Base-by-base conservation (phyloP, 306 rosid genomes). In the Ochetophila trinervis region DNA sequence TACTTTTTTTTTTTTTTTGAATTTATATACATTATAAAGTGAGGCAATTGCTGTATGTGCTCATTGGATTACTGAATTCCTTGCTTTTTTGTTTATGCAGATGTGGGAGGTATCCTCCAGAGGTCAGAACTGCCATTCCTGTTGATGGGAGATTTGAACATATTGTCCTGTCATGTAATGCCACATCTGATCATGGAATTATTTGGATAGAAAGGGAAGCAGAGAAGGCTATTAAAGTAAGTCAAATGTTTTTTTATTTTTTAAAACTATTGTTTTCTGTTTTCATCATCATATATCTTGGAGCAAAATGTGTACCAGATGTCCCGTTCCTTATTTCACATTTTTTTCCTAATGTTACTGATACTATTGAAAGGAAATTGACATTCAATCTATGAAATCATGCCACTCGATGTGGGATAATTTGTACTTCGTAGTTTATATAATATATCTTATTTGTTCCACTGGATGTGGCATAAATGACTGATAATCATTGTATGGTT, bases 131-230 rank as follows among this genome's bases (percentile, higher is more conserved):
- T 17, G 98, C 96, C 53, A 87, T 93, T 86, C 98, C 98, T 9
- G 98, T 93, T 66, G 98, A 93, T n/a, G 98, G 96, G 76, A 87
- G 98, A 84, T 93, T 93, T 78, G 98, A 93, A 84, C 98, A 89
- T 78, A 93, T 93, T 53, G 98, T 93, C 71, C 77, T 93, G 86
- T 89, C 97, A 10, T 89, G 97, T 66, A 83, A 89, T 74, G 81
- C 97, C 51, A 87, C 95, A 16, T 51, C 97, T 5, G 98, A 93
- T 76, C 98, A 93, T 60, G 98, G 63, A 69, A 86, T 93, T 70
- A 40, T 93, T 60, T 93, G 98, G 96, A 93, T 93, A 53, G 97
- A 84, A 59, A 83, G 87, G 75, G 98, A 93, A 73, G 93, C 94
- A 57, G 87, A 82, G 72, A 93, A 86, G 82, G 97, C 97, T 48